phyloP scores from a whole-genome alignment of 2,329 filamentous ascomycete genomes.

The Scedosporium minutisporum region DNA sequence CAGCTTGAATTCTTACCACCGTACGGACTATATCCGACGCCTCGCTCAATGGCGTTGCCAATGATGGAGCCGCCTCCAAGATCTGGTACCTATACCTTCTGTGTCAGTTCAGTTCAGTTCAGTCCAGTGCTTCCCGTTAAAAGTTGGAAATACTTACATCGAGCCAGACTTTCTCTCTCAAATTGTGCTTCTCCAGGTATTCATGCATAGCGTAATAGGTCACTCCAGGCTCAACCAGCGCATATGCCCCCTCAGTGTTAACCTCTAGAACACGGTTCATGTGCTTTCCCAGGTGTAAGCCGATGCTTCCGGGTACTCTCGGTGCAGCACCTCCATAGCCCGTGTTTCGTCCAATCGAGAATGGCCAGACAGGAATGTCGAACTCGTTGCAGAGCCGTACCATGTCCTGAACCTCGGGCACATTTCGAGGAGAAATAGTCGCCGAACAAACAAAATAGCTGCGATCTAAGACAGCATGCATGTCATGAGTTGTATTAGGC shows the following conservation, averaged over 20 bases:
- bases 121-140: too few relatives aligned
- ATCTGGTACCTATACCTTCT: conserved; percentile 15
- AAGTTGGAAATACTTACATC: conserved; percentile 18
- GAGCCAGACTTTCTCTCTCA: conserved; percentile 30
- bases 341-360: conserved; percentile 38
- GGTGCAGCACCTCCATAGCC: conserved; percentile 47
- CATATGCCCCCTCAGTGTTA: conserved; percentile 37
- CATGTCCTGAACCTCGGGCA: conserved; percentile 34
- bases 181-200: conserved; percentile 29
- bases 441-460: conserved; percentile 32
- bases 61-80: conserved; percentile 30
- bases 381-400: conserved; percentile 35
- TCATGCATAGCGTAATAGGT: conserved; percentile 41
- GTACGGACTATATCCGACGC: not conserved
- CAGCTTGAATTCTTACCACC: conserved; percentile 24
- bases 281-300: conserved; percentile 39
- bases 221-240: conserved; percentile 46
- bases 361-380: conserved; percentile 36
- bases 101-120: too few relatives aligned
- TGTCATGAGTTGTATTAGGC: conserved; percentile 22
- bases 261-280: conserved; percentile 45
- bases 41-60: not conserved
- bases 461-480: conserved; percentile 28
- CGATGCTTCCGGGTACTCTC: conserved; percentile 38
- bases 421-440: conserved; percentile 21